These are phyloP conservation scores for Tagetes patula DNA, from an alignment of 129 eudicot species.

Conservation along the genomic window DNA sequence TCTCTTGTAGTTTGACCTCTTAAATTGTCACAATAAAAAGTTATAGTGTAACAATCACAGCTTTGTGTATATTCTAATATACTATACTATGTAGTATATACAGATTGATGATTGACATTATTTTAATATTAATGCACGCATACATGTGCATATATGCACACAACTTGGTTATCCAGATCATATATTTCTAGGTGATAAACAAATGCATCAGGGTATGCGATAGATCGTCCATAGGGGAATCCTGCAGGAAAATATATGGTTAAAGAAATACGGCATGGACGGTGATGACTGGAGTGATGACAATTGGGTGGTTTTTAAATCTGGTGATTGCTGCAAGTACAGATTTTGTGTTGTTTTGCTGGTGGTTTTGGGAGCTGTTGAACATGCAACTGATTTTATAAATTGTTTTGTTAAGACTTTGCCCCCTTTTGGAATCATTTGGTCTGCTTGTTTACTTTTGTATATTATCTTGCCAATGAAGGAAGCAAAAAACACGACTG, in stretches of 20 bases:
- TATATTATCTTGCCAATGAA: slow-evolving; percentile 23
- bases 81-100: neutral
- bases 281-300: slow-evolving; percentile 19
- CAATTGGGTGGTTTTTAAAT: slow-evolving; percentile 25
- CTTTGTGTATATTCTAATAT: slow-evolving; percentile 14
- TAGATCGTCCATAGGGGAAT: slow-evolving; percentile 33
- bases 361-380: slow-evolving; percentile 28
- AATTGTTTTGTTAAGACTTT: slow-evolving; percentile 17
- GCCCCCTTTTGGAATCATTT: slow-evolving; percentile 20
- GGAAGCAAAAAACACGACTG: slow-evolving; percentile 15
- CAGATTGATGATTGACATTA: slow-evolving; percentile 29
- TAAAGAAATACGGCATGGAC: slow-evolving; percentile 20
- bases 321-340: slow-evolving; percentile 28
- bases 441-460: slow-evolving; percentile 14
- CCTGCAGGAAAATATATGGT: slow-evolving; percentile 31
- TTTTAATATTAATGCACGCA: slow-evolving; percentile 25
- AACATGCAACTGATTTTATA: slow-evolving; percentile 33
- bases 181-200: slow-evolving; percentile 20
- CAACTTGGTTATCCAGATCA: slow-evolving; percentile 36
- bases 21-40: neutral
- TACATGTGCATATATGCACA: slow-evolving; percentile 36
- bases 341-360: slow-evolving; percentile 44
- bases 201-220: slow-evolving; percentile 32
- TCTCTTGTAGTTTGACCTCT: neutral
- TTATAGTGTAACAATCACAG: slow-evolving; percentile 19